Evolutionary conservation across 371 early-diverging fungal species (phyloP).

Genomic region (Syncephalis plumigaleata): DNA sequence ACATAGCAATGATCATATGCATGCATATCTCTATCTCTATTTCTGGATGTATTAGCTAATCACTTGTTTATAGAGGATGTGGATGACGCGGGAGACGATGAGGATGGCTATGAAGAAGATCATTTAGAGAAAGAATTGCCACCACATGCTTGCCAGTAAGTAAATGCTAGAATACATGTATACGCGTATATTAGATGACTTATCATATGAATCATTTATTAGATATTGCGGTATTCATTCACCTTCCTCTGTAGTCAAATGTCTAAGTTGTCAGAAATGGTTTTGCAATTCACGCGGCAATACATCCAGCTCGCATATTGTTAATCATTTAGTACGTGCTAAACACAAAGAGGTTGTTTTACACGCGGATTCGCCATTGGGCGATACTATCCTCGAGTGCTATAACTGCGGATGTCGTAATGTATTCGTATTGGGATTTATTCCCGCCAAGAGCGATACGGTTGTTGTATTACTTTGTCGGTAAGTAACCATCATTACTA

Average conservation of each 20-base stretch:
- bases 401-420: slow-evolving; percentile 94
- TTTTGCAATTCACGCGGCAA: slow-evolving; percentile 92
- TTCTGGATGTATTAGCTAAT: neutral
- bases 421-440: slow-evolving; percentile 92
- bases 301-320: slow-evolving; percentile 89
- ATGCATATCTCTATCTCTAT: neutral
- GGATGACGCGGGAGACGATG: slow-evolving; percentile 7
- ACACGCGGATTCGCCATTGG: slow-evolving; percentile 80
- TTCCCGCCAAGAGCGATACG: slow-evolving; percentile 93
- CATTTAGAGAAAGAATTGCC: slow-evolving; percentile 45
- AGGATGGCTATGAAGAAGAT: slow-evolving; percentile 20
- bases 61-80: neutral
- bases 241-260: slow-evolving; percentile 80
- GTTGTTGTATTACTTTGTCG: slow-evolving; percentile 94
- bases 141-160: slow-evolving; percentile 70
- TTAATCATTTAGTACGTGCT: slow-evolving; percentile 87
- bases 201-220: neutral
- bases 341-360: slow-evolving; percentile 89
- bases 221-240: slow-evolving; percentile 88
- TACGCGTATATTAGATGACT: neutral
- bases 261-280: slow-evolving; percentile 86
- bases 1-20: slow-evolving; percentile 5
- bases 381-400: slow-evolving; percentile 89
- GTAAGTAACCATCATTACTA: slow-evolving; percentile 19
- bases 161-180: neutral